Conservation (phyloP, 495 filamentous ascomycete species). For the Talaromyces wortmannii region DNA sequence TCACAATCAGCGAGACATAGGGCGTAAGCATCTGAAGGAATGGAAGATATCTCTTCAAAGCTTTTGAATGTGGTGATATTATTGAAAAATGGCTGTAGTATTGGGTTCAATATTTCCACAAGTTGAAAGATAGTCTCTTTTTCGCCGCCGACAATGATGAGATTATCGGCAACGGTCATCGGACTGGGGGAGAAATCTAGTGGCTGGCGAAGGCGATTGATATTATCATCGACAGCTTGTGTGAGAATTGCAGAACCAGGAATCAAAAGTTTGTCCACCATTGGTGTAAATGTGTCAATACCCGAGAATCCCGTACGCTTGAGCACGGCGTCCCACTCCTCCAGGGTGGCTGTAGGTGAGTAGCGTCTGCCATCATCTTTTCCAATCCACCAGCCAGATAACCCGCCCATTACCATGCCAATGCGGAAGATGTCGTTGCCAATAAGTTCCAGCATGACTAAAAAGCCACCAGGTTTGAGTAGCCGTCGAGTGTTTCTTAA, state of each 20-base stretch:
- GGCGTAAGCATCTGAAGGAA: too few species aligned
- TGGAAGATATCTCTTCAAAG: too few species aligned
- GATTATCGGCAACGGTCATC: not conserved
- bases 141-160: too few species aligned
- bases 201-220: too few species aligned
- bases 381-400: not conserved
- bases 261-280: slow-evolving; percentile 2
- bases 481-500: slow-evolving; percentile 8
- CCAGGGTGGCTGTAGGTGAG: not conserved
- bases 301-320: slow-evolving; percentile 39
- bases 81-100: slow-evolving; percentile 14
- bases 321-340: slow-evolving; percentile 34
- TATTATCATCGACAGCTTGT: slow-evolving; percentile 37
- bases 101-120: not conserved
- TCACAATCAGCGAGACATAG: slow-evolving; percentile 37
- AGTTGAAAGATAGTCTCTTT: too few species aligned
- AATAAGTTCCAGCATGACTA: slow-evolving; percentile 3
- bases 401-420: not conserved
- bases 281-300: slow-evolving; percentile 28
- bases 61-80: too few species aligned
- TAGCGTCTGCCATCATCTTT: not conserved
- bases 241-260: slow-evolving; percentile 13
- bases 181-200: slow-evolving; percentile 2
- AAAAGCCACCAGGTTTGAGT: slow-evolving; percentile 14
- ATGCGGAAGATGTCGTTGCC: not conserved